phyloP scores from a whole-genome alignment of 2,329 filamentous ascomycete genomes.

The Balansia obtecta region DNA sequence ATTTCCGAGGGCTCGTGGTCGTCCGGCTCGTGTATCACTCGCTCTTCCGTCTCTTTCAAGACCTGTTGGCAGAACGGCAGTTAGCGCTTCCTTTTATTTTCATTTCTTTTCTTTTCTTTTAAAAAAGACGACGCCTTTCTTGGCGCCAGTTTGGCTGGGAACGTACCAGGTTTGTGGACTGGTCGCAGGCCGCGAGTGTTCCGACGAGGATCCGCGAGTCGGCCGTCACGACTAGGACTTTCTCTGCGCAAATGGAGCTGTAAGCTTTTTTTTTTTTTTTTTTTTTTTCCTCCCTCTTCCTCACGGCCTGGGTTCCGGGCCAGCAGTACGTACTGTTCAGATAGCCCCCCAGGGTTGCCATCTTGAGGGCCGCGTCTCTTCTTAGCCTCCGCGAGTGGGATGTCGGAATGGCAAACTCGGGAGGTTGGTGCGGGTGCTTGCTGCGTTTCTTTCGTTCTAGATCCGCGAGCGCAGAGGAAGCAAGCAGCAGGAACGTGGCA shows the following conservation, averaged over 20 bases:
- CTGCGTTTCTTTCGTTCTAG: not conserved
- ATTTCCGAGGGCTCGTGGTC: conserved; percentile 71
- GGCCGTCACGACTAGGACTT: conserved; percentile 80
- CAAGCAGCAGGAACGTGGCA: not conserved
- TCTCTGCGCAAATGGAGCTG: conserved; percentile 44
- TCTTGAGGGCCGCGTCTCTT: conserved; percentile 11
- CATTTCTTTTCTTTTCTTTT: not conserved
- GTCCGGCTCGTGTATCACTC: conserved; percentile 77
- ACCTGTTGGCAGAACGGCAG: conserved; percentile 36
- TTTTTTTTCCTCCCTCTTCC: too few species aligned
- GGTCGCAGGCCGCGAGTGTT: conserved; percentile 73
- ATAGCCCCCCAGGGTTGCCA: conserved; percentile 33
- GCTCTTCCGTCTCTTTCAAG: conserved; percentile 70
- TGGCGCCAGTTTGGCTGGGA: not conserved
- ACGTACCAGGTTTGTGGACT: conserved; percentile 73
- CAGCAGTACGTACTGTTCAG: conserved; percentile 26
- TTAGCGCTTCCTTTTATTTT: not conserved
- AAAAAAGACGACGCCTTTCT: not conserved
- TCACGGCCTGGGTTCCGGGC: not conserved
- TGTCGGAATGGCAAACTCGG: not conserved
- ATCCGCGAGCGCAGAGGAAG: not conserved
- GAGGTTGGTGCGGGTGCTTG: not conserved
- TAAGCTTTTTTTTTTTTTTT: not conserved
- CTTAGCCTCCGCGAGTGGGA: not conserved
- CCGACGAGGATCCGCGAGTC: conserved; percentile 83